Evolutionary conservation across 345 rosid genomes (phyloP).

Genomic region (Conringia planisiliqua): DNA sequence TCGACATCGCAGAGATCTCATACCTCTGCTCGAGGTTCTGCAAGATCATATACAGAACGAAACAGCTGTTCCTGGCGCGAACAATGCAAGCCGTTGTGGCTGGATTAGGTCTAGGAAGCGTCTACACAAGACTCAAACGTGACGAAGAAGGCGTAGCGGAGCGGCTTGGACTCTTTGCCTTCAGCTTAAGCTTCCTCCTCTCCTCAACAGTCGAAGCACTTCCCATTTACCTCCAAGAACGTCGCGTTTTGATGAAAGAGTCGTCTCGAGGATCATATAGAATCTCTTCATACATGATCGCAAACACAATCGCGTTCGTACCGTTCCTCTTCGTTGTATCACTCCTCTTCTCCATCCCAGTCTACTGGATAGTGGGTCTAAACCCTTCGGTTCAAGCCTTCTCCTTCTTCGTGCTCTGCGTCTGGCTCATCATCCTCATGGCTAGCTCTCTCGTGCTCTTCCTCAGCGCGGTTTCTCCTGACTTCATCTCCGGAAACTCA

Average conservation of each 20-base stretch:
- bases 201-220: slow-evolving; percentile 94
- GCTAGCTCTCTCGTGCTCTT: slow-evolving; percentile 82
- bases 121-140: slow-evolving; percentile 52
- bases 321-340: slow-evolving; percentile 73
- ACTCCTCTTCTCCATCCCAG: slow-evolving; percentile 64
- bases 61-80: slow-evolving; percentile 71
- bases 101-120: slow-evolving; percentile 76
- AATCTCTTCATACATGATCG: slow-evolving; percentile 85
- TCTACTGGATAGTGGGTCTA: slow-evolving; percentile 89
- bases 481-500: slow-evolving; percentile 79
- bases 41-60: slow-evolving; percentile 80
- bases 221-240: slow-evolving; percentile 82
- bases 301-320: slow-evolving; percentile 72
- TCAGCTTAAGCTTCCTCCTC: slow-evolving; percentile 81
- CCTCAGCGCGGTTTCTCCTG: slow-evolving; percentile 74
- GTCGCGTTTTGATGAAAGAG: slow-evolving; percentile 86
- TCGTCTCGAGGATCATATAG: slow-evolving; percentile 72
- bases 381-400: slow-evolving; percentile 65
- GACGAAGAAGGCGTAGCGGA: slow-evolving; percentile 67
- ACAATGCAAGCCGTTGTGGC: slow-evolving; percentile 88
- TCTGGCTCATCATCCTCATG: slow-evolving; percentile 76
- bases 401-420: slow-evolving; percentile 60
- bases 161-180: slow-evolving; percentile 78
- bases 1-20: slow-evolving; percentile 49
- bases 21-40: slow-evolving; percentile 73